Base-by-base conservation (phyloP, 371 early-diverging fungal genomes). In the Mucor plumbeus region DNA sequence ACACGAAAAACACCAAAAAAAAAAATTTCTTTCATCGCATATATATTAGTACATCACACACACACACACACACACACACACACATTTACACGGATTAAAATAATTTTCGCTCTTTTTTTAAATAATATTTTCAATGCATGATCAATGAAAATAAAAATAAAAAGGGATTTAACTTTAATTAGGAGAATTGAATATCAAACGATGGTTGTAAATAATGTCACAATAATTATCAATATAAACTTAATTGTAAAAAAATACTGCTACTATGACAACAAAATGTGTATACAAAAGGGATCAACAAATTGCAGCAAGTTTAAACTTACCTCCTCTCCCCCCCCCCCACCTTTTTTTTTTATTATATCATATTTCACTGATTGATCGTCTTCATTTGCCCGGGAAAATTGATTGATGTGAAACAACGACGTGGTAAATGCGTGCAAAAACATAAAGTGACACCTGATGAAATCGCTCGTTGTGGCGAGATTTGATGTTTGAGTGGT, bases 141-240 rank as follows among this genome's bases (percentile, higher is more conserved):
- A 50, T 50, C 50, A 50, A 38, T 38, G 38, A 11, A 38, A 50
- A 50, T 50, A 50, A 50, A 50, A 50, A 14, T 9, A 50, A 50
- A 50, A 50, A 50, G 26, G 50, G 17, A 50, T 50, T 50, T 50
- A 50, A 50, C 50, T 50, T 50, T 50, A 50, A 50, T 50, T 50
- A 19, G 50, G 17, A 50, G 50, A 50, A 50, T 50, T 50, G 50
- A 26, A 50, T 50, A 26, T 44, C 44, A 50, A 50, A 50, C 21
- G 50, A 50, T 44, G 17, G 17, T 50, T 50, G 50, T 13, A 50
- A 50, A 50, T 26, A 50, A 48, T 38, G 11, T 7, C 38, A 50
- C 21, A 50, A 48, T 26, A 26, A 26, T 26, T 1, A 26, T 26
- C 26, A 26, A 26, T 48, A 48, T 50, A 50, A 19, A 50, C 50